Conservation (phyloP, 75 land plant species). For the Picea sitchensis region DNA sequence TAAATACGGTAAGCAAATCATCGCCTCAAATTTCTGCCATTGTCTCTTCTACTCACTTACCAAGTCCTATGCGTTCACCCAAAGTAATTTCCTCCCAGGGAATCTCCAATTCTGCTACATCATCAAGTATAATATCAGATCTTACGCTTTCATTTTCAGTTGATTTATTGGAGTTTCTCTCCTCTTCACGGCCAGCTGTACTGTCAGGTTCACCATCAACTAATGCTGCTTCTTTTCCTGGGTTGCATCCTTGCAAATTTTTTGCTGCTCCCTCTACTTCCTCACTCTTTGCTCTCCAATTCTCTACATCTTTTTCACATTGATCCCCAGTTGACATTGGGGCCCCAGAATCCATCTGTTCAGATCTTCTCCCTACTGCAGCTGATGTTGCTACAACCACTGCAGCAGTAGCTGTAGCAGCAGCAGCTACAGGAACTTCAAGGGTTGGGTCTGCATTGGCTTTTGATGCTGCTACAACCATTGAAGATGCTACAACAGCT, state of each 20-base stretch:
- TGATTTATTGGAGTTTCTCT: conserved; percentile 55
- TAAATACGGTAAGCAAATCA: not conserved
- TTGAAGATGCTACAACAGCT: conserved; percentile 86
- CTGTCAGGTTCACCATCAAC: conserved; percentile 13
- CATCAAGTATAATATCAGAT: conserved; percentile 59
- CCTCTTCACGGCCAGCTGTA: conserved; percentile 31
- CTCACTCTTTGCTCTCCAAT: conserved; percentile 9
- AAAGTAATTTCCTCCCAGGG: conserved; percentile 78
- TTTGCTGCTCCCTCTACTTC: conserved; percentile 20
- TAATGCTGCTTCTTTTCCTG: conserved; percentile 11
- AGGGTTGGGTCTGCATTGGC: conserved; percentile 45
- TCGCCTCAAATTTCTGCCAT: not conserved
- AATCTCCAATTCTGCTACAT: conserved; percentile 84
- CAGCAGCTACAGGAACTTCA: conserved; percentile 84
- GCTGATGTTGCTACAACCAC: conserved; percentile 85
- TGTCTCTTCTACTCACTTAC: conserved; percentile 26
- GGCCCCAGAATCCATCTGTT: conserved; percentile 17
- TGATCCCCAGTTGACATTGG: conserved; percentile 10
- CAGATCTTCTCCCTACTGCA: conserved; percentile 55
- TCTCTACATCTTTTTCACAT: conserved; percentile 11
- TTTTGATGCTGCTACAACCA: conserved; percentile 81
- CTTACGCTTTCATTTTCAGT: conserved; percentile 41
- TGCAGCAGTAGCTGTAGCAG: conserved; percentile 76
- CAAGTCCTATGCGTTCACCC: conserved; percentile 91
- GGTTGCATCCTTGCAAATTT: conserved; percentile 15